These are phyloP conservation scores for Acephala macrosclerotiorum DNA, from an alignment of 2,329 filamentous ascomycete genomes.

Conservation along the genomic window DNA sequence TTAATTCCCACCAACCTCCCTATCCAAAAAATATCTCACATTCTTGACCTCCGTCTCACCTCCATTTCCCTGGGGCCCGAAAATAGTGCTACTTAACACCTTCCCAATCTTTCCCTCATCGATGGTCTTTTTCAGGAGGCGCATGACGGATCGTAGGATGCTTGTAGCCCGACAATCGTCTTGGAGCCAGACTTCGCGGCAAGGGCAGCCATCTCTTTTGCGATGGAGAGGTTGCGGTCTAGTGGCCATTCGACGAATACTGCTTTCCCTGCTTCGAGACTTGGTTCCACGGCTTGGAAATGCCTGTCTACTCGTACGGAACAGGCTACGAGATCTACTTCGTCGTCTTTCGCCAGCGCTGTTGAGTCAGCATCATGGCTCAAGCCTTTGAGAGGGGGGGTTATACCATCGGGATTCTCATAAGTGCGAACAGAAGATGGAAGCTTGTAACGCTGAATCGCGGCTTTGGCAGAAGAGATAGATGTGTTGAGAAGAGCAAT, in stretches of 20 bases:
- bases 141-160: conserved; percentile 53
- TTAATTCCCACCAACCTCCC: conserved; percentile 50
- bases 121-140: conserved; percentile 54
- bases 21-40: conserved; percentile 57
- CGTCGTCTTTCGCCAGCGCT: conserved; percentile 53
- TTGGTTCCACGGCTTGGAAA: conserved; percentile 58
- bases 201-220: conserved; percentile 49
- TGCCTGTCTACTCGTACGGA: conserved; percentile 62
- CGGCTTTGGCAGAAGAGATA: conserved; percentile 50
- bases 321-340: conserved; percentile 63
- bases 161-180: conserved; percentile 60
- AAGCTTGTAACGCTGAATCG: conserved; percentile 53
- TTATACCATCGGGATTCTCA: conserved; percentile 52
- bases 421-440: conserved; percentile 54
- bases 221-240: conserved; percentile 51
- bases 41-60: conserved; percentile 32
- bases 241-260: conserved; percentile 67
- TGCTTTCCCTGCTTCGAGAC: conserved; percentile 58
- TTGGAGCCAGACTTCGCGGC: conserved; percentile 45
- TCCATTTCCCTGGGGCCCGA: conserved; percentile 15
- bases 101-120: conserved; percentile 55
- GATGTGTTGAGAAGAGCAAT: conserved; percentile 61
- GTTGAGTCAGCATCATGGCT: not conserved
- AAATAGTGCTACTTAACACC: conserved; percentile 50
- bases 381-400: no score